These are phyloP conservation scores for Claviceps digitariae DNA, from an alignment of 2,329 filamentous ascomycete genomes.

Conservation along the genomic window DNA sequence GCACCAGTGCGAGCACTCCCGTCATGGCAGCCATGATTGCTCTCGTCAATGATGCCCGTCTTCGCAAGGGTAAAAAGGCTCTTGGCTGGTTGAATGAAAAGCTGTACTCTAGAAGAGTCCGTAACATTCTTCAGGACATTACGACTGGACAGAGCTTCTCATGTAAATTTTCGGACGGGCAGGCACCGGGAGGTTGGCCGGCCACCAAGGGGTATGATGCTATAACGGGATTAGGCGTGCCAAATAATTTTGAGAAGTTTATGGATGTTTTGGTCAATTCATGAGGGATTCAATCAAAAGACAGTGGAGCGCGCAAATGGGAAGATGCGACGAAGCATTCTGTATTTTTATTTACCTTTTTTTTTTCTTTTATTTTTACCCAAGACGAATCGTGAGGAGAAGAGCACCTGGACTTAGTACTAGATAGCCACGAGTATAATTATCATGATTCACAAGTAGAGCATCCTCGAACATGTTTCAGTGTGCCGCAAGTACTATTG, in stretches of 20 bases:
- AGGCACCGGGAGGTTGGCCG: conserved; percentile 27
- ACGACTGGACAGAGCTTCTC: conserved; percentile 25
- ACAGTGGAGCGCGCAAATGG: neutral
- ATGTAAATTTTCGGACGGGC: conserved; percentile 23
- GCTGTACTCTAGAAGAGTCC: conserved; percentile 28
- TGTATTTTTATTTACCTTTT: no score
- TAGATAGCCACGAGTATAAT: no score
- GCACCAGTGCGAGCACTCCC: conserved; percentile 40
- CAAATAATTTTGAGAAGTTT: conserved; percentile 27
- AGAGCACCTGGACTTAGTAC: no score
- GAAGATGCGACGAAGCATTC: no score
- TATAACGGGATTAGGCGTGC: conserved; percentile 36
- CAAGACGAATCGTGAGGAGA: no score
- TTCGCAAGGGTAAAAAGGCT: conserved; percentile 31
- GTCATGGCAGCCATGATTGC: conserved; percentile 41
- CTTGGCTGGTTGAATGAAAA: conserved; percentile 41
- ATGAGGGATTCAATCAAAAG: no score
- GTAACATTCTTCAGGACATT: conserved; percentile 27
- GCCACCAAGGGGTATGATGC: conserved; percentile 32
- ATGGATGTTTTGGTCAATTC: conserved; percentile 19
- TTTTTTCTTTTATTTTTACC: no score
- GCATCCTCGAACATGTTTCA: no score
- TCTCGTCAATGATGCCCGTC: conserved; percentile 39
- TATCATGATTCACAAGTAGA: no score
- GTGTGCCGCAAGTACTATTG: no score